phyloP scores from a whole-genome alignment of 441 rosid genomes.

The Capsella rubella region DNA sequence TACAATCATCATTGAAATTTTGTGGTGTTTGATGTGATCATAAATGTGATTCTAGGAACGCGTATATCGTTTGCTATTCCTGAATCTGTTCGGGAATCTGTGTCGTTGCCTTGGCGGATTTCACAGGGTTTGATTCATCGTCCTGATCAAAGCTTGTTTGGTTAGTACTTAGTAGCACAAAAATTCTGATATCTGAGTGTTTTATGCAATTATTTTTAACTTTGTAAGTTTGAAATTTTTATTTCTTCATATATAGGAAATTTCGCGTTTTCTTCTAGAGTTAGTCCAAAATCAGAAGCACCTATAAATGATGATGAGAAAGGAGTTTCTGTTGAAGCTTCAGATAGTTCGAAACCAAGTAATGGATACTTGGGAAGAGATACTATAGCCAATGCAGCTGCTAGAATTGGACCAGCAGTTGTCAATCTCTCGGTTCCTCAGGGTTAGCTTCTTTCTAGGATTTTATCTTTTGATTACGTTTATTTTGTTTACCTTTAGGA shows the following conservation, averaged over 20 bases:
- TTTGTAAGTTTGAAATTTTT: background rate
- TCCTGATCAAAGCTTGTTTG: conserved; percentile 47
- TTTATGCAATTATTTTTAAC: too few species aligned
- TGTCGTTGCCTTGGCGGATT: conserved; percentile 43
- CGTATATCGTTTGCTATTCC: conserved; percentile 53
- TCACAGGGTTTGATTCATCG: conserved; percentile 9
- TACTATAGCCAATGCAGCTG: conserved; percentile 85
- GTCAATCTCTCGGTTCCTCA: conserved; percentile 78
- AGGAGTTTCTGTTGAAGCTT: conserved; percentile 45
- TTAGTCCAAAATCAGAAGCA: conserved; percentile 49
- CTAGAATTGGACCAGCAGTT: conserved; percentile 83
- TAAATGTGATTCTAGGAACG: conserved; percentile 43
- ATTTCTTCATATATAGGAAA: conserved; percentile 45
- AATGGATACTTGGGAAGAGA: conserved; percentile 72
- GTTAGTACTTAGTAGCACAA: conserved; percentile 41
- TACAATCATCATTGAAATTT: background rate
- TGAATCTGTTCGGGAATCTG: conserved; percentile 40
- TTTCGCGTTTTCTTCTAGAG: conserved; percentile 49
- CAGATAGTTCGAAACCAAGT: conserved; percentile 55
- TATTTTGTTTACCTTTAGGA: background rate
- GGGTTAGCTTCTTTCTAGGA: conserved; percentile 48
- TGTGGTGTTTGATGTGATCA: background rate
- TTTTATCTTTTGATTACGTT: background rate
- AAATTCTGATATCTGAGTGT: background rate
- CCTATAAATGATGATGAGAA: conserved; percentile 40